These are phyloP conservation scores for Camellia japonica DNA, from an alignment of 148 eudicot genomes.

Conservation along the genomic window DNA sequence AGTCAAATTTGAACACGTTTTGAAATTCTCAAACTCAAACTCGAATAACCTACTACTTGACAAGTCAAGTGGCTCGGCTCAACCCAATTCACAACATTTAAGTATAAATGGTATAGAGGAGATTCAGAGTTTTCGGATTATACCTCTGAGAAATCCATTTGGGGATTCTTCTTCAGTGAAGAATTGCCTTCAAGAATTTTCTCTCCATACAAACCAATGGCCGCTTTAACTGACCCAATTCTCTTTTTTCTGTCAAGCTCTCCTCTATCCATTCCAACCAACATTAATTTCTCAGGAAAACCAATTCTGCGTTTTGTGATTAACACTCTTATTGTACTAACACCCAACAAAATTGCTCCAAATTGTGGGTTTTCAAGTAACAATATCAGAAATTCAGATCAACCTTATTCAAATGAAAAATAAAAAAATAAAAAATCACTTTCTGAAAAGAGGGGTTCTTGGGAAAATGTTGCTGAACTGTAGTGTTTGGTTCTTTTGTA, in stretches of 20 bases:
- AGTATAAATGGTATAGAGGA: neutral
- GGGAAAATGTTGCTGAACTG: neutral
- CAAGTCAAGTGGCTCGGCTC: too few relatives aligned
- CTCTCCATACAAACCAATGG: constrained; percentile 41
- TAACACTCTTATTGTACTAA: too few relatives aligned
- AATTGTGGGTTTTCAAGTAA: neutral
- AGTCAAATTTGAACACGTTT: too few relatives aligned
- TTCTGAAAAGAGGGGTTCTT: neutral
- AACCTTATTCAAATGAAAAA: neutral
- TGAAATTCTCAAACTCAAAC: too few relatives aligned
- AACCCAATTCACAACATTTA: too few relatives aligned
- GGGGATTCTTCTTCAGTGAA: constrained; percentile 21
- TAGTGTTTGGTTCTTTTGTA: neutral
- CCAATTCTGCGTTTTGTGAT: too few relatives aligned
- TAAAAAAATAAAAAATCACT: too few relatives aligned
- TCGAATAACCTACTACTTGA: too few relatives aligned
- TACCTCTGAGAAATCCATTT: constrained; percentile 38
- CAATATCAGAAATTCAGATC: neutral
- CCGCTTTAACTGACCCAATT: constrained; percentile 44
- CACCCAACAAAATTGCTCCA: neutral
- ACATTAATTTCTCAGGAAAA: neutral
- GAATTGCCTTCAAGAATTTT: constrained; percentile 22
- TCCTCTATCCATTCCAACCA: constrained; percentile 30
- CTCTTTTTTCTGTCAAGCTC: constrained; percentile 15
- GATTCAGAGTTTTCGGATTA: neutral